Conservation (phyloP, 306 rosid species). For the Abrus pulchellus region DNA sequence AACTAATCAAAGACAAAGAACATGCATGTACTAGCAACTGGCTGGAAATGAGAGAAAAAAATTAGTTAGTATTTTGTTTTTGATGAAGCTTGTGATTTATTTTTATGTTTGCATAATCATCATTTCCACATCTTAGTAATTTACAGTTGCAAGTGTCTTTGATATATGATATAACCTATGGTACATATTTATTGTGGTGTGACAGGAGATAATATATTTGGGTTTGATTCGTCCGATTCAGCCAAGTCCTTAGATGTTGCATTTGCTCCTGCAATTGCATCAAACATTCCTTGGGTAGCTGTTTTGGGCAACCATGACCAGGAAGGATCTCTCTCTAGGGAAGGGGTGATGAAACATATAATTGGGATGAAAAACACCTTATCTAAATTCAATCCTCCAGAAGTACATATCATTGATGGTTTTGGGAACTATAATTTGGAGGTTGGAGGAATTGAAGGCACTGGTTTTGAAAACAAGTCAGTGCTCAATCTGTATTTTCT, state of each 20-base stretch:
- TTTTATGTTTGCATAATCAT: background rate
- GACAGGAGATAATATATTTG: constrained; percentile 88
- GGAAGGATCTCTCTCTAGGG: constrained; percentile 85
- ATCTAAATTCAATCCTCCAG: constrained; percentile 74
- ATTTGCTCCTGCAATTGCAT: constrained; percentile 85
- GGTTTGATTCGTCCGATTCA: constrained; percentile 68
- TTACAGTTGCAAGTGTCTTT: constrained; percentile 25
- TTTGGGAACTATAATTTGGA: constrained; percentile 93
- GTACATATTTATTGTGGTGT: constrained; percentile 31
- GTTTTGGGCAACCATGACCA: constrained; percentile 97
- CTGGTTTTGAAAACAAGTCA: constrained; percentile 81
- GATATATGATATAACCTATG: constrained; percentile 26
- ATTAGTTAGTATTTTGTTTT: background rate
- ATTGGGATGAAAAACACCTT: constrained; percentile 80
- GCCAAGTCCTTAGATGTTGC: constrained; percentile 83
- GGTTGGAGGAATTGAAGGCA: constrained; percentile 74
- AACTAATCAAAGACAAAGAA: constrained; percentile 15
- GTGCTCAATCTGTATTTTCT: constrained; percentile 89
- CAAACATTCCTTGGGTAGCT: constrained; percentile 94
- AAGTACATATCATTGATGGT: constrained; percentile 71
- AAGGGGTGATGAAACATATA: constrained; percentile 86
- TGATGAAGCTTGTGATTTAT: background rate
- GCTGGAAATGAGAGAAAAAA: constrained; percentile 30
- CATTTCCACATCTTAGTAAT: constrained; percentile 26
- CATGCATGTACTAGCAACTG: constrained; percentile 14